Conservation (phyloP, 768 basidiomycete species). For the Psilocybe cyanescens region DNA sequence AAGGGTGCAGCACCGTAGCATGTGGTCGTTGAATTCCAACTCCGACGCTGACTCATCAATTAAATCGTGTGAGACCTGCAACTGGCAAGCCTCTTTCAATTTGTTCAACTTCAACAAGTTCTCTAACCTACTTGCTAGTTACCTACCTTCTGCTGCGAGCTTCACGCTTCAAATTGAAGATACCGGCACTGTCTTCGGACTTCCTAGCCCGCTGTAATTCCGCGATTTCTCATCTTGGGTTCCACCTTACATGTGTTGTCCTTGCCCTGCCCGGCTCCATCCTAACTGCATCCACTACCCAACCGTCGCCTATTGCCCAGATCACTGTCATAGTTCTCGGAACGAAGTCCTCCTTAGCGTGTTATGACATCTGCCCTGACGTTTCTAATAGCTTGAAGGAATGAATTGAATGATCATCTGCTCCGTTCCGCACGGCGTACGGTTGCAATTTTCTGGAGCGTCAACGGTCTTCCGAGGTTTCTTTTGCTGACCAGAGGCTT, state of each 20-base stretch:
- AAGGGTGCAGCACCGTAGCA: neutral
- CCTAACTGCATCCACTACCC: neutral
- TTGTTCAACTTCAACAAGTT: neutral
- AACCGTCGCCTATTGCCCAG: neutral
- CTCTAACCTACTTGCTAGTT: neutral
- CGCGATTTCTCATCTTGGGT: neutral
- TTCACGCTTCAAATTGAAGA: neutral
- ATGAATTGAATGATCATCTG: neutral
- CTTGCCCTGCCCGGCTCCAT: neutral
- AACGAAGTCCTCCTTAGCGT: neutral
- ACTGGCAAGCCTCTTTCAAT: neutral
- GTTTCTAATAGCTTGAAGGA: neutral
- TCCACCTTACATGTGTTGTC: neutral
- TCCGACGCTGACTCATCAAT: constrained; percentile 31
- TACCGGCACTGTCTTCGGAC: neutral
- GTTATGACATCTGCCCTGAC: neutral
- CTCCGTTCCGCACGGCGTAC: neutral
- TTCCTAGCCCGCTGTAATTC: neutral
- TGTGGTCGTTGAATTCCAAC: constrained; percentile 14
- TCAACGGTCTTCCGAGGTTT: neutral
- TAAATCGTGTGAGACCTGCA: too few species aligned
- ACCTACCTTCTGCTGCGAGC: neutral
- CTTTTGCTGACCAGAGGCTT: neutral
- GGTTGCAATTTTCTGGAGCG: neutral
- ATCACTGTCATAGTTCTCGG: neutral